Base-by-base conservation (phyloP, 257 asterid species). In the Lycium ferocissimum region DNA sequence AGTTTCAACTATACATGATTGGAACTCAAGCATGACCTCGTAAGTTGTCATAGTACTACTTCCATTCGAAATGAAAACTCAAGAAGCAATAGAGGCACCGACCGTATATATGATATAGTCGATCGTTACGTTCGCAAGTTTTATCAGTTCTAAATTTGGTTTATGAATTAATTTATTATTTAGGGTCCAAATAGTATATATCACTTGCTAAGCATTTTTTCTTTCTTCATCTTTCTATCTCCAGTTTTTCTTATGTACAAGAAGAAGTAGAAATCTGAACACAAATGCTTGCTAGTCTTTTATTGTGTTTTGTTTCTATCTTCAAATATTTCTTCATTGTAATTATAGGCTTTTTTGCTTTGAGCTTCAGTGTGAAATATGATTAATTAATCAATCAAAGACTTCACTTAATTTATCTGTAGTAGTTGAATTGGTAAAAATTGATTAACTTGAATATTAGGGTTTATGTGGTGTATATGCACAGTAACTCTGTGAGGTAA, bases 21-120 rank as follows among this genome's bases (percentile, higher is more conserved):
- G 85, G 89, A 88, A 76, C 67, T 87, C 86, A 17, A 69, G 38
- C 72, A 12, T 78, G 26, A 6, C 51, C 78, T 17, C 75, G 91
- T 88, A 86, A 88, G 91, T 80, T 70, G 53, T 70, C 40, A 15
- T 37, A 17, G 9, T 26, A 7, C 33, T 58, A 17, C 63, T 22
- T 58, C 3, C 4, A 40, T 40, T 58, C 0, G 26, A 2, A 58
- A 58, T 2, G 17, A 22, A 58, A 58, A 56, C n/a, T 14, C 59
- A 57, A 57, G 2, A 57, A 2, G 7, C 35, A 35, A 26, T 26
- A 26, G 33, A 26, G 33, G 33, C 33, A 26, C 33, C 33, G 33
- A 26, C 33, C 33, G 33, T 26, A 26, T 26, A 26, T 26, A 26
- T 26, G 33, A 26, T 26, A 26, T 26, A 26, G 33, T 26, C 33